Conservation (phyloP, 192 early-diverging fungal species). For the Backusella morwellensis region DNA sequence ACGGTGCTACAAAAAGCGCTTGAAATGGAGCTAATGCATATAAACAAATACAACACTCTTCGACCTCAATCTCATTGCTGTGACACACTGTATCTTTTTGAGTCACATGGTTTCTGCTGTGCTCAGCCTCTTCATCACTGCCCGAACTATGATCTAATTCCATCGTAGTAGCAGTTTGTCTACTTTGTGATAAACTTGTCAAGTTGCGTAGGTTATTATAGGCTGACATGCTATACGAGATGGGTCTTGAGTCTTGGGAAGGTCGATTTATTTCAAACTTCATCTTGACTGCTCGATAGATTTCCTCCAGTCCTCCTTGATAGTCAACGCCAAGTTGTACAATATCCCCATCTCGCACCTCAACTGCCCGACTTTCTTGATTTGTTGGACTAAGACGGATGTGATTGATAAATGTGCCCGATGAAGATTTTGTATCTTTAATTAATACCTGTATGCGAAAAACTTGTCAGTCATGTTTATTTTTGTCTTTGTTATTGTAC, state of each 20-base stretch:
- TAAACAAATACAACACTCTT: slow-evolving; percentile 82
- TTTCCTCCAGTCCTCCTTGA: slow-evolving; percentile 75
- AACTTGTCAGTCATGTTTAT: neutral
- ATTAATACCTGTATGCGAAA: slow-evolving; percentile 70
- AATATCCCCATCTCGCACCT: slow-evolving; percentile 76
- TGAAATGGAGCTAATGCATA: slow-evolving; percentile 72
- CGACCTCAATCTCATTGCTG: slow-evolving; percentile 14
- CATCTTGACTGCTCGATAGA: slow-evolving; percentile 82
- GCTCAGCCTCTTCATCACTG: neutral
- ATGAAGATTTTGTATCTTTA: slow-evolving; percentile 81
- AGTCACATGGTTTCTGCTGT: neutral
- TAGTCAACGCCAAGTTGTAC: slow-evolving; percentile 88
- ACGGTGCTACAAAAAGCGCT: slow-evolving; percentile 82
- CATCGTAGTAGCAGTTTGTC: neutral
- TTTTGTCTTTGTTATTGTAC: neutral
- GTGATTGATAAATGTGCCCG: slow-evolving; percentile 88
- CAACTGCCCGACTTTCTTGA: slow-evolving; percentile 69
- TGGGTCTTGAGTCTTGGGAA: slow-evolving; percentile 44
- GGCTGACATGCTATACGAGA: slow-evolving; percentile 46
- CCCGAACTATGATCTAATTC: neutral
- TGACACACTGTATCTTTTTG: neutral
- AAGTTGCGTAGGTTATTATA: slow-evolving; percentile 18
- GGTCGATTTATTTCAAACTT: slow-evolving; percentile 55
- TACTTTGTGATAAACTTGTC: neutral
- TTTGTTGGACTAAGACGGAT: slow-evolving; percentile 75